A percentile compares a stretch with the other conserved stretches of the same genome.
Conservation (phyloP, 2,329 filamentous ascomycete species). For the Trichoderma semiorbis region DNA sequence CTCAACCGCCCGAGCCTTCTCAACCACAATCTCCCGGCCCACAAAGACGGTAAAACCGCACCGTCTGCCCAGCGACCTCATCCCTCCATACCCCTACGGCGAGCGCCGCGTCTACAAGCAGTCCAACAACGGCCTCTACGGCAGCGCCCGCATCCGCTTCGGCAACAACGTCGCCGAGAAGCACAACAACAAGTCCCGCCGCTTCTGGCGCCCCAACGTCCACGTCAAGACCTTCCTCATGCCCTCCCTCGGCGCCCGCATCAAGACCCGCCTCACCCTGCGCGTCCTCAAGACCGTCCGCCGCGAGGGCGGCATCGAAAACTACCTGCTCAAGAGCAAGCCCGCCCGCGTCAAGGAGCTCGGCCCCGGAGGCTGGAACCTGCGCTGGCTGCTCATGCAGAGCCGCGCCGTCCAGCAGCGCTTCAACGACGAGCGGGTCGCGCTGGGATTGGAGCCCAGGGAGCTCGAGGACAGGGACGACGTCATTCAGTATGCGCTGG, state of each 20-base stretch:
- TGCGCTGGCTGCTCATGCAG: constrained; percentile 89
- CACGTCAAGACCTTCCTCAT: constrained; percentile 66
- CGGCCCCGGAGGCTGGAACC: constrained; percentile 83
- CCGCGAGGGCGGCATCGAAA: constrained; percentile 83
- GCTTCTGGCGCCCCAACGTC: constrained; percentile 74
- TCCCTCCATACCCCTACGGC: constrained; percentile 71
- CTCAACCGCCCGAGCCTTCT: constrained; percentile 31
- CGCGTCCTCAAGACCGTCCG: constrained; percentile 71
- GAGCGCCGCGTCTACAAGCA: constrained; percentile 72
- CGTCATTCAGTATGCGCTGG: constrained; percentile 40
- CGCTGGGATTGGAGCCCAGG: constrained; percentile 56
- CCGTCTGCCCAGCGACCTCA: constrained; percentile 46
- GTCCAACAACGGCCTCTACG: constrained; percentile 72
- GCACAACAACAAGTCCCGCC: constrained; percentile 66
- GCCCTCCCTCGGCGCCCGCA: constrained; percentile 55
- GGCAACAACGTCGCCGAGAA: constrained; percentile 74
- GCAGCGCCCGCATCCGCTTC: constrained; percentile 66
- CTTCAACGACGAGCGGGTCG: constrained; percentile 62
- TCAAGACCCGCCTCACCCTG: constrained; percentile 67
- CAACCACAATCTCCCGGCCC: constrained; percentile 33
- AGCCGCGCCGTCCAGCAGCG: constrained; percentile 61
- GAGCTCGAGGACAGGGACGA: constrained; percentile 36
- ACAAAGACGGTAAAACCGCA: constrained; percentile 42
- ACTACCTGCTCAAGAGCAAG: constrained; percentile 83
- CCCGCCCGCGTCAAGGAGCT: constrained; percentile 76